phyloP scores from a whole-genome alignment of 2,329 filamentous ascomycete species.

The Penicillium polonicum region DNA sequence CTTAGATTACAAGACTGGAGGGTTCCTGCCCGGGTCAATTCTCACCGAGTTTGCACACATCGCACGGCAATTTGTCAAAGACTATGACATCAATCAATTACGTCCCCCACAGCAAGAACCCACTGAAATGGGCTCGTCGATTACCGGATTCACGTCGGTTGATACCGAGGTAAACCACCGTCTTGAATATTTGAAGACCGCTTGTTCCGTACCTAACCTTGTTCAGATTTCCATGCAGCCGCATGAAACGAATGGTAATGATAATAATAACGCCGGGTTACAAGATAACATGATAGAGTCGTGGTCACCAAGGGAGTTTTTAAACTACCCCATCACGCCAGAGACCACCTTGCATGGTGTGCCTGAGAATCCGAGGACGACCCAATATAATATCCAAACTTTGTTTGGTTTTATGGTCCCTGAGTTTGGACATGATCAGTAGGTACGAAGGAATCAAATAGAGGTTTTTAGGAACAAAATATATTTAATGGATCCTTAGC shows the following conservation, averaged over 20 bases:
- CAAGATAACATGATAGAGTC: neutral
- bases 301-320: neutral
- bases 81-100: neutral
- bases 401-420: neutral
- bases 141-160: neutral
- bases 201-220: neutral
- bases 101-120: neutral
- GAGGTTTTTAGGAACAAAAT: too few relatives aligned
- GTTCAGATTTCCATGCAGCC: neutral
- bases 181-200: neutral
- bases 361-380: neutral
- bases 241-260: neutral
- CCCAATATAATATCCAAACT: neutral
- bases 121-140: neutral
- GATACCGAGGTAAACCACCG: neutral
- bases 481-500: too few relatives aligned
- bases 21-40: slow-evolving; percentile 38
- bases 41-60: slow-evolving; percentile 45
- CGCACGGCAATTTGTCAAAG: slow-evolving; percentile 41
- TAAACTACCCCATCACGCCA: neutral
- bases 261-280: neutral
- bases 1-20: slow-evolving; percentile 40
- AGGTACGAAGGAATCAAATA: neutral
- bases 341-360: neutral
- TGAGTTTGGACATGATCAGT: neutral